Conservation (phyloP, 1,284 basidiomycete genomes). For the Naganishia albida region DNA sequence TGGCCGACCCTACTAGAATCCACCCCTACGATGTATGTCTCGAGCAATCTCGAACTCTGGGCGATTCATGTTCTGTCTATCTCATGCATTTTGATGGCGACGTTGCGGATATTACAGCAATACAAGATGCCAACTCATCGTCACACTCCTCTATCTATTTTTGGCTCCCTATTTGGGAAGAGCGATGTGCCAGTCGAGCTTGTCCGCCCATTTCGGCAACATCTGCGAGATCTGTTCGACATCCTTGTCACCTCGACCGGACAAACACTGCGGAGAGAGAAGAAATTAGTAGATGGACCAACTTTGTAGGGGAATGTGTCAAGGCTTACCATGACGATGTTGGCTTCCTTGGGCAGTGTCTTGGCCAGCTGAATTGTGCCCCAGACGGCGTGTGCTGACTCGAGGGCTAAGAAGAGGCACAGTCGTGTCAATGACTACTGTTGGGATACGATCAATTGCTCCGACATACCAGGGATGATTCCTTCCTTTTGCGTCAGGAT, state of each 20-base stretch:
- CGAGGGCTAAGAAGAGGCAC: slow-evolving; percentile 65
- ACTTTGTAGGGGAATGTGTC: neutral
- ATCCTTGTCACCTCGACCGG: slow-evolving; percentile 91
- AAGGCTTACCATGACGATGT: slow-evolving; percentile 81
- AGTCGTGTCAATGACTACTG: slow-evolving; percentile 30
- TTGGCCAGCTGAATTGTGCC: slow-evolving; percentile 82
- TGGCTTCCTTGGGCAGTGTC: slow-evolving; percentile 76
- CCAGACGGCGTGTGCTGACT: slow-evolving; percentile 96
- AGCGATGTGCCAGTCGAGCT: slow-evolving; percentile 76
- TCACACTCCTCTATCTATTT: neutral
- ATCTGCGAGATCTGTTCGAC: slow-evolving; percentile 86
- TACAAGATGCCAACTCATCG: too few relatives aligned
- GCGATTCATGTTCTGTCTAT: too few relatives aligned
- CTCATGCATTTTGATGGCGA: too few relatives aligned
- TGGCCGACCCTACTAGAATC: too few relatives aligned
- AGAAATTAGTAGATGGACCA: neutral
- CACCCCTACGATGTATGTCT: too few relatives aligned
- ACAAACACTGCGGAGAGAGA: slow-evolving; percentile 65
- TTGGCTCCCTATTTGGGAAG: slow-evolving; percentile 13
- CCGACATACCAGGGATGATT: slow-evolving; percentile 84
- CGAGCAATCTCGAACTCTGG: too few relatives aligned
- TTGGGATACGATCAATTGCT: neutral
- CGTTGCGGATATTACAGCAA: too few relatives aligned
- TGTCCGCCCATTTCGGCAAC: slow-evolving; percentile 84
- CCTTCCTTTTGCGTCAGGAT: slow-evolving; percentile 89